Percentiles rank a stretch among this genome's conserved stretches.
Conservation (phyloP, 208 protist species). For the Crithidia brevicula region DNA sequence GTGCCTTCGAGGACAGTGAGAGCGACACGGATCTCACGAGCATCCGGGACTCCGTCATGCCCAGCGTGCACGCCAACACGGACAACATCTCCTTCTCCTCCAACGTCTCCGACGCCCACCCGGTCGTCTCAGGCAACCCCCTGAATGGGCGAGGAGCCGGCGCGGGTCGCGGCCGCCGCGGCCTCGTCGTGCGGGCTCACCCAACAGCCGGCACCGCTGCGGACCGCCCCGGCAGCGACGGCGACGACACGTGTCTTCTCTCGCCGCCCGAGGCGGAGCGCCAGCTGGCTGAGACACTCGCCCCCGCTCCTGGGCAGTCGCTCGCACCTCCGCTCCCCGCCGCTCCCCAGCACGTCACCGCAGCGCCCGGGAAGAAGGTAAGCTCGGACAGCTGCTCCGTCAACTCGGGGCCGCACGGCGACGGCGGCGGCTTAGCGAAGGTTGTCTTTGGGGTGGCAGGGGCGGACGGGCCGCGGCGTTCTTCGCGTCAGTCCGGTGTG, state of each 20-base stretch:
- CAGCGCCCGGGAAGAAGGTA: background rate
- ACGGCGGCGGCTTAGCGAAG: background rate
- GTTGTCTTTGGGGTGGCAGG: background rate
- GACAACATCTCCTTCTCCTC: background rate
- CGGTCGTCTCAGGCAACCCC: background rate
- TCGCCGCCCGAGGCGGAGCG: background rate
- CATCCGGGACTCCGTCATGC: slow-evolving; percentile 18
- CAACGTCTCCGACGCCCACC: background rate
- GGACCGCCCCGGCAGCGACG: background rate
- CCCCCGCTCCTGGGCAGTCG: background rate
- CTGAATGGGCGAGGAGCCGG: background rate
- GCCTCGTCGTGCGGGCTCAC: slow-evolving; percentile 7
- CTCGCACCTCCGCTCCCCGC: background rate
- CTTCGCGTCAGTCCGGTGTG: too few species aligned
- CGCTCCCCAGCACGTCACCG: background rate
- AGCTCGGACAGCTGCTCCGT: background rate
- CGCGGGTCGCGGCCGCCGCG: background rate
- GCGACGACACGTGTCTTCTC: slow-evolving; percentile 5
- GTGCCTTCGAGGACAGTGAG: slow-evolving; percentile 1
- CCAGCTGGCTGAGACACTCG: background rate
- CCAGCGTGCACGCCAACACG: background rate
- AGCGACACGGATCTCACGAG: slow-evolving; percentile 22
- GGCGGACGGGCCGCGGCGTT: too few species aligned
- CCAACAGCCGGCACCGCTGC: background rate
- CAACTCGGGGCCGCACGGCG: background rate